phyloP scores from a whole-genome alignment of 306 rosid species.

The Fagus crenata region DNA sequence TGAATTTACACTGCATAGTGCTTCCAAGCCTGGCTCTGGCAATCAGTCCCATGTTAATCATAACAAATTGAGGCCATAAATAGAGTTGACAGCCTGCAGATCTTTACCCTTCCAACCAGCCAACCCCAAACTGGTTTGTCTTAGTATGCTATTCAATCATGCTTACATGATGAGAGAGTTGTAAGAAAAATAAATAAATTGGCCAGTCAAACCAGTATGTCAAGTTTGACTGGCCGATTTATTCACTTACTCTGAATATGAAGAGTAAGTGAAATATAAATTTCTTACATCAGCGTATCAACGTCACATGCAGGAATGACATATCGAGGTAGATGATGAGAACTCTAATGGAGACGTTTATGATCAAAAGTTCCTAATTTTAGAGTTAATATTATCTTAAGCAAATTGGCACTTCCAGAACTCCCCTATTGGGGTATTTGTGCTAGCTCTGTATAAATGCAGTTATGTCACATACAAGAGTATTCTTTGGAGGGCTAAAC shows the following conservation, averaged over 20 bases:
- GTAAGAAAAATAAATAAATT: too few species aligned
- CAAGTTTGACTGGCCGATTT: too few species aligned
- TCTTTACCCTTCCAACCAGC: background rate
- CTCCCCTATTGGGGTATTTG: background rate
- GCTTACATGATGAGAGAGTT: background rate
- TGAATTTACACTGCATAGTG: too few species aligned
- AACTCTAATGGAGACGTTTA: too few species aligned
- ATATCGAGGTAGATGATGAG: too few species aligned
- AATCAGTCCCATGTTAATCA: background rate
- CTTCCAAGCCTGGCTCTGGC: too few species aligned
- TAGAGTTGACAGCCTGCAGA: background rate
- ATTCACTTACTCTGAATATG: too few species aligned
- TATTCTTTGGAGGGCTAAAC: constrained; percentile 2
- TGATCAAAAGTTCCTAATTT: too few species aligned
- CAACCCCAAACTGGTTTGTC: background rate
- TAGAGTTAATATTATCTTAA: background rate
- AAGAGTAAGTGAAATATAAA: too few species aligned
- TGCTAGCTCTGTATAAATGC: background rate
- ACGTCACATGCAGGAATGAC: too few species aligned
- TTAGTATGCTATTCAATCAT: background rate
- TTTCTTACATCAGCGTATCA: too few species aligned
- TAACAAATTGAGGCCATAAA: background rate
- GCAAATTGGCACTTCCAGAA: background rate
- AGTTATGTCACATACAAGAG: background rate
- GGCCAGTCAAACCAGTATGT: too few species aligned